A percentile compares a stretch with the other conserved stretches of the same genome.
These are phyloP conservation scores for Rhodotorula taiwanensis DNA, from an alignment of 768 basidiomycete genomes.

Conservation along the genomic window DNA sequence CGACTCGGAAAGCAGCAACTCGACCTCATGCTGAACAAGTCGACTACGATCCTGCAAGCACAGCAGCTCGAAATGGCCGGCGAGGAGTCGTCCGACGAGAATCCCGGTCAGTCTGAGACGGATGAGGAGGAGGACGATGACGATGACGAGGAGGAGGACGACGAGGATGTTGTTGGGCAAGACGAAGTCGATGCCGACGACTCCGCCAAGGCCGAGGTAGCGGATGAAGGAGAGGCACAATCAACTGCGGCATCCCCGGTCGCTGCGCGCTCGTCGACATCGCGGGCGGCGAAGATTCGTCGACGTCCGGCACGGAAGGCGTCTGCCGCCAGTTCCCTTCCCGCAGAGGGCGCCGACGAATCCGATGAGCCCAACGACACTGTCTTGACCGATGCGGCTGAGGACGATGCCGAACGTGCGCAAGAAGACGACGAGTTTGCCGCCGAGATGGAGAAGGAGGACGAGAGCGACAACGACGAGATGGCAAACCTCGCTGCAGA, in stretches of 20 bases:
- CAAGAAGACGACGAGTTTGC: conserved; percentile 48
- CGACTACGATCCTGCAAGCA: conserved; percentile 73
- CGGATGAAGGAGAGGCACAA: too few species aligned
- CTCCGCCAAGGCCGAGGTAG: neutral
- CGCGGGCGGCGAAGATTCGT: too few species aligned
- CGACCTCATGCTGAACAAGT: conserved; percentile 82
- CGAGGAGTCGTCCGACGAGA: conserved; percentile 41
- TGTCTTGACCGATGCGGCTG: conserved; percentile 35
- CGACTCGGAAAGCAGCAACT: conserved; percentile 75
- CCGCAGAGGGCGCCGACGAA: conserved; percentile 38
- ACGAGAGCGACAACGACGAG: conserved; percentile 44
- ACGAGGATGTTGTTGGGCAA: conserved; percentile 38
- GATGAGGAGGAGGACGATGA: conserved; percentile 37
- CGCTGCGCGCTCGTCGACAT: too few species aligned
- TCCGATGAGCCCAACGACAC: conserved; percentile 43
- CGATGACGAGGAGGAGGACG: conserved; percentile 41
- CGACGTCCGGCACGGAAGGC: too few species aligned
- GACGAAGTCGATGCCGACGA: conserved; percentile 38
- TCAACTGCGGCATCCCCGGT: too few species aligned
- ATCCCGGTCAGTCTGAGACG: conserved; percentile 41
- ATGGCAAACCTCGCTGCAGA: conserved; percentile 46
- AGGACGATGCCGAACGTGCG: conserved; percentile 45
- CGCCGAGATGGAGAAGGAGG: conserved; percentile 48
- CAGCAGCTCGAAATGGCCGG: conserved; percentile 65
- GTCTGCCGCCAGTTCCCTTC: too few species aligned